These are phyloP conservation scores for Suillus clintonianus DNA, from an alignment of 768 basidiomycete species.

Conservation along the genomic window DNA sequence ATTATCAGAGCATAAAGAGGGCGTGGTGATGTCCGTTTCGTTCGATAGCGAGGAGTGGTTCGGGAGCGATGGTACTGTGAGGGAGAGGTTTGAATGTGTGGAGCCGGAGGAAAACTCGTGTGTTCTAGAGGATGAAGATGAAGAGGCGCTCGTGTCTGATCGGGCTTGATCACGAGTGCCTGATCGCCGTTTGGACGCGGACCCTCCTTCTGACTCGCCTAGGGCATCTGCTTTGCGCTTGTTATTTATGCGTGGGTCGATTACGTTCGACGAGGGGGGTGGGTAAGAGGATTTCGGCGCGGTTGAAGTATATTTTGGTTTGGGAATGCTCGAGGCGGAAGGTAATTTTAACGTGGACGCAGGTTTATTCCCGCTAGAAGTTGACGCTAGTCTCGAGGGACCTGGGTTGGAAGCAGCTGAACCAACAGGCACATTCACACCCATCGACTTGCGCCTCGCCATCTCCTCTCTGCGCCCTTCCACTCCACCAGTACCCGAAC, in stretches of 20 bases:
- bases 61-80: background rate
- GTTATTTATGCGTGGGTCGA: background rate
- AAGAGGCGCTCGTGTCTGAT: background rate
- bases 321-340: background rate
- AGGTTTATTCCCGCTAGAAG: background rate
- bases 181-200: background rate
- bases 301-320: background rate
- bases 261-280: background rate
- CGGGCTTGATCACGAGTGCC: background rate
- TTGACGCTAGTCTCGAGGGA: background rate
- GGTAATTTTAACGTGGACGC: background rate
- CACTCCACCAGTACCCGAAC: background rate
- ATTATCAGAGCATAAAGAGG: constrained; percentile 76
- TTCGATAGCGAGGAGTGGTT: constrained; percentile 16
- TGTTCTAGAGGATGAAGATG: background rate
- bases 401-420: background rate
- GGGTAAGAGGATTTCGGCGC: background rate
- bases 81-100: background rate
- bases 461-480: background rate
- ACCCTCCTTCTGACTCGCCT: background rate
- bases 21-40: constrained; percentile 53
- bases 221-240: background rate
- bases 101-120: background rate
- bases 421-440: constrained; percentile 30
- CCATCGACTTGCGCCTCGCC: constrained; percentile 30